Base-by-base conservation (phyloP, 805 yeast genomes). In the Debaryomyces maramus region DNA sequence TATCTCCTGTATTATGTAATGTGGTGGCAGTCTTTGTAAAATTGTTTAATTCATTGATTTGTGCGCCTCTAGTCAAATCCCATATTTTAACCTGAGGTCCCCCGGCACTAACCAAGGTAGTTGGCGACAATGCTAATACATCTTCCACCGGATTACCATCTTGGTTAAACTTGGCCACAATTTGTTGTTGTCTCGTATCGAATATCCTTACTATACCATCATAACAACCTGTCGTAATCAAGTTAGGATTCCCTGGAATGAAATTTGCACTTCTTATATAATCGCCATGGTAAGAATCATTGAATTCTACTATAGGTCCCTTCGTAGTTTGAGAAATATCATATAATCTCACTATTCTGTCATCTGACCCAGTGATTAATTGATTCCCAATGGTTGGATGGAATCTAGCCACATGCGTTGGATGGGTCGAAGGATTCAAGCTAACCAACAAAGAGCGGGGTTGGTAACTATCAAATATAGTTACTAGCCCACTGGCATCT, bases 1-100 rank as follows among this genome's bases (percentile, higher is more conserved):
- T 69, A 46, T 80, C 87, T 21, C 83, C 85, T 7, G 91, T 83
- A 50, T 77, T 67, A 38, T 85, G 81, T 46, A 90, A 69, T 45
- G 90, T 82, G 11, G 97, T 90, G 29, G 91, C 97, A 1, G 97
- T 86, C 64, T 93, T 91, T 51, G 90, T 90, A 70, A 93, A 93
- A 63, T 90, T 91, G 36, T 81, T 77, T 56, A 95, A 72, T 49
- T 86, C 87, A 53, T 78, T 76, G 32, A 86, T 68, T 56, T 82
- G 82, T 23, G 72, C 63, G 23, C 89, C 90, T 11, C 95, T 82
- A 6, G 90, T 72, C 47, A 93, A 69, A 60, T 93, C 98, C 97
- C 97, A 93, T 5, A 90, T 84, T 63, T 85, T 87, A 38, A 93
- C 83, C 19, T 76, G 73, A 4, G 90, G 83, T 0, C 93, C 95